Percentiles rank a stretch among this genome's conserved stretches.
phyloP scores from a whole-genome alignment of 129 eudicot genomes.

The Cynara cardunculus region DNA sequence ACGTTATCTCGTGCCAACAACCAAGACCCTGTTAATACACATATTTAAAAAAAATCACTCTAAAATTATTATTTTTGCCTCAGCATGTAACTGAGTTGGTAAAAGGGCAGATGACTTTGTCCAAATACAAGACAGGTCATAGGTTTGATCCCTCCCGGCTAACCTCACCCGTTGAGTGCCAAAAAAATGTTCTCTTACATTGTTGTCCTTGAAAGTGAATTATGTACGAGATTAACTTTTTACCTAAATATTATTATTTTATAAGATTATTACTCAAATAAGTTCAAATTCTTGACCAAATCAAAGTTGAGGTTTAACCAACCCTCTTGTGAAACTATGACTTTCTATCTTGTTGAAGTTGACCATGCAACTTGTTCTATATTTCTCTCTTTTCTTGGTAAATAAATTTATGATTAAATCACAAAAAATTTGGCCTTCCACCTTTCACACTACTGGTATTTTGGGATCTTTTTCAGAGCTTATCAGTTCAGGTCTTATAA shows the following conservation, averaged over 20 bases:
- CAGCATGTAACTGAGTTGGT: too few species aligned
- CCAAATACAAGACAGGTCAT: too few species aligned
- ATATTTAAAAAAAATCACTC: background rate
- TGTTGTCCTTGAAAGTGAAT: too few species aligned
- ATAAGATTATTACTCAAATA: background rate
- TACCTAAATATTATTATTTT: too few species aligned
- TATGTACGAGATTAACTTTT: too few species aligned
- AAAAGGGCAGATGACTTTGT: too few species aligned
- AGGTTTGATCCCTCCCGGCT: too few species aligned
- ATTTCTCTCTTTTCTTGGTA: background rate
- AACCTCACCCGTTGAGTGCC: too few species aligned
- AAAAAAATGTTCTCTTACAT: too few species aligned
- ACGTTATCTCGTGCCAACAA: background rate
- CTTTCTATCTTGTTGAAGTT: background rate
- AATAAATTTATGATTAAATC: background rate
- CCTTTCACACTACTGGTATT: background rate
- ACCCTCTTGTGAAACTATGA: background rate
- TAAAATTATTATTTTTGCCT: too few species aligned
- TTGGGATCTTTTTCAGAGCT: too few species aligned
- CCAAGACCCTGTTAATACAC: background rate
- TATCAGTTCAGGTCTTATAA: too few species aligned
- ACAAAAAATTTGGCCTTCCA: background rate
- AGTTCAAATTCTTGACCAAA: background rate
- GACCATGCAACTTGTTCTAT: constrained; percentile 7
- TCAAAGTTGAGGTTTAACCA: background rate